phyloP scores from a whole-genome alignment of 805 yeast genomes.

The Saccharomycopsis synnaedendra region DNA sequence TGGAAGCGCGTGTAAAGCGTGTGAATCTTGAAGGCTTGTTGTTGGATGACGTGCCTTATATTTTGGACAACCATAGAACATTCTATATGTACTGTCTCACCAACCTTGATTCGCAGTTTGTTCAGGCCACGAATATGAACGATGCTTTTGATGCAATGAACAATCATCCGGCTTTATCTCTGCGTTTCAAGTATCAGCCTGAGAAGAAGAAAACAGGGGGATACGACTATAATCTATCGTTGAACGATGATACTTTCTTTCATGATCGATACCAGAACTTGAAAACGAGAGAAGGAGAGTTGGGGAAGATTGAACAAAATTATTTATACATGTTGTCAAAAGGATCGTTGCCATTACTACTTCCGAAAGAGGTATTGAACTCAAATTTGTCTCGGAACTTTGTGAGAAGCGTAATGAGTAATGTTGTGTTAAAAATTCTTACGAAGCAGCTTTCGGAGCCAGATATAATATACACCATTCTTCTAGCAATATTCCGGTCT shows the following conservation, averaged over 20 bases:
- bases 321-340: slow-evolving; percentile 28
- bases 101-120: slow-evolving; percentile 22
- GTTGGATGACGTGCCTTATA: slow-evolving; percentile 33
- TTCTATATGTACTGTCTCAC: slow-evolving; percentile 21
- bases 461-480: slow-evolving; percentile 38
- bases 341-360: slow-evolving; percentile 24
- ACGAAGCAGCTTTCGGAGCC: slow-evolving; percentile 37
- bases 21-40: slow-evolving; percentile 27
- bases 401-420: slow-evolving; percentile 29
- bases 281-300: neutral
- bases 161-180: slow-evolving; percentile 26
- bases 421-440: slow-evolving; percentile 29
- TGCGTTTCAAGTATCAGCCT: slow-evolving; percentile 6
- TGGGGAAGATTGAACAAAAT: slow-evolving; percentile 19
- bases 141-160: slow-evolving; percentile 25
- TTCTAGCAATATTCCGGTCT: slow-evolving; percentile 14
- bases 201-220: neutral
- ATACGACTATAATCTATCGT: neutral
- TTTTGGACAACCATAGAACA: slow-evolving; percentile 29
- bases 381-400: slow-evolving; percentile 30
- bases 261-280: neutral
- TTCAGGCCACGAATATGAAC: slow-evolving; percentile 24
- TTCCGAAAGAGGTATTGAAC: slow-evolving; percentile 31
- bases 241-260: neutral
- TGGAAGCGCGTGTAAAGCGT: slow-evolving; percentile 24